Percentiles rank a stretch among this genome's conserved stretches.
Conservation (phyloP, 106 monocot species). For the Chionographis japonica region DNA sequence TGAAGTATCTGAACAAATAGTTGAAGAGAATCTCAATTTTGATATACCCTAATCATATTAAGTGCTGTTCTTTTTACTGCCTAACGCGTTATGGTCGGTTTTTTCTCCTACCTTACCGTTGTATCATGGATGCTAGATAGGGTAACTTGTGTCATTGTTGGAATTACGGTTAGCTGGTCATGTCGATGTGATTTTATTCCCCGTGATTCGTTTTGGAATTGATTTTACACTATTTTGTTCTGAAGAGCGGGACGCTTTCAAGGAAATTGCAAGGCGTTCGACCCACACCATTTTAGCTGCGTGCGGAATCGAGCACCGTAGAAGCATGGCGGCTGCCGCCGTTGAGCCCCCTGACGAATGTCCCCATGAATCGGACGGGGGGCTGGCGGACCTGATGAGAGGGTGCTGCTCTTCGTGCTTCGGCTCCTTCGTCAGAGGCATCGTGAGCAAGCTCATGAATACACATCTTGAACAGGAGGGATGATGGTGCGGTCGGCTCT, state of each 20-base stretch:
- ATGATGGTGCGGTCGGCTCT: too few relatives aligned
- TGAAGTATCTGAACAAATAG: too few relatives aligned
- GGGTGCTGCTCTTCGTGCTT: constrained; percentile 58
- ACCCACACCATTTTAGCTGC: constrained; percentile 58
- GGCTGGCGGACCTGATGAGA: constrained; percentile 17
- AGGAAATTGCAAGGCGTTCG: constrained; percentile 39
- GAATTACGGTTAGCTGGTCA: too few relatives aligned
- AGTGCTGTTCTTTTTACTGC: too few relatives aligned
- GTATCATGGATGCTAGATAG: too few relatives aligned
- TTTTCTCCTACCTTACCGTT: too few relatives aligned
- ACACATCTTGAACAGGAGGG: not conserved
- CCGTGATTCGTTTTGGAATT: not conserved
- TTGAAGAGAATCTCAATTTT: too few relatives aligned
- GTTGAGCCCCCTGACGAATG: constrained; percentile 30
- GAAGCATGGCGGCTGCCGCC: constrained; percentile 21
- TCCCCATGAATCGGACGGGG: constrained; percentile 20
- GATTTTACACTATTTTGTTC: not conserved
- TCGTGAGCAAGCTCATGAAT: constrained; percentile 13
- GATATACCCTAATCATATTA: too few relatives aligned
- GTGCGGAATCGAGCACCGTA: constrained; percentile 43
- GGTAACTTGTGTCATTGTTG: too few relatives aligned
- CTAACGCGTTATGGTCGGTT: too few relatives aligned
- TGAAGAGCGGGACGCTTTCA: constrained; percentile 36
- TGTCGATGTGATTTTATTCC: too few relatives aligned
- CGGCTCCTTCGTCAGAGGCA: constrained; percentile 26